Conservation (phyloP, 495 filamentous ascomycete genomes). For the Jackrogersella minutella region DNA sequence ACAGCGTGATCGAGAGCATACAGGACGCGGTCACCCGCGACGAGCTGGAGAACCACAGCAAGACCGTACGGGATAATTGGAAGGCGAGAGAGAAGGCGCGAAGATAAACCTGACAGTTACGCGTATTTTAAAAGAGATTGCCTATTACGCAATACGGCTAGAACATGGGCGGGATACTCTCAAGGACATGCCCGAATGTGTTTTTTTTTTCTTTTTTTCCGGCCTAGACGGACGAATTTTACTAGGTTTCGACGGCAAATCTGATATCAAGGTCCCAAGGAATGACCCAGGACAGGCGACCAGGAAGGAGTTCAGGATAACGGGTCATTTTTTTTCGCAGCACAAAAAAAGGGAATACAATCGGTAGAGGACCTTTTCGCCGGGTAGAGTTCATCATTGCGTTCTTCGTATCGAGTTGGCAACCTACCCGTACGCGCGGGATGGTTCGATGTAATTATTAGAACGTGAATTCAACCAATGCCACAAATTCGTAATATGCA, state of each 20-base stretch:
- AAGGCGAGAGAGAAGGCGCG: constrained; percentile 58
- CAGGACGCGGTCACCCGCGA: constrained; percentile 68
- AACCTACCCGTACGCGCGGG: not conserved
- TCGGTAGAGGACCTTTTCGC: not conserved
- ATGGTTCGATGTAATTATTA: not conserved
- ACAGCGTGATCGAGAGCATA: constrained; percentile 83
- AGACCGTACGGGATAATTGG: constrained; percentile 74
- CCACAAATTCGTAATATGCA: not conserved
- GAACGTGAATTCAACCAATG: not conserved
- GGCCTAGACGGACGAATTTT: not conserved
- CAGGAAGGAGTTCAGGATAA: not conserved
- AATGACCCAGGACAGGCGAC: not conserved
- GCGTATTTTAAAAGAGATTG: too few species aligned
- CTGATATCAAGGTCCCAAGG: not conserved
- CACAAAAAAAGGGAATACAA: not conserved
- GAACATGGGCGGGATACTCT: not conserved
- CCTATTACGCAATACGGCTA: not conserved
- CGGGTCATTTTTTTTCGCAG: not conserved
- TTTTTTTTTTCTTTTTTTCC: not conserved
- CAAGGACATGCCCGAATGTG: not conserved
- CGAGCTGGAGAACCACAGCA: constrained; percentile 64
- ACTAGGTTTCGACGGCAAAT: not conserved
- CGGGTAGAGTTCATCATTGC: not conserved
- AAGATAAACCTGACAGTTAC: constrained; percentile 15
- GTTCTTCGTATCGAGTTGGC: not conserved